Base-by-base conservation (phyloP, 2,329 filamentous ascomycete species). In the Sporothrix phasma region DNA sequence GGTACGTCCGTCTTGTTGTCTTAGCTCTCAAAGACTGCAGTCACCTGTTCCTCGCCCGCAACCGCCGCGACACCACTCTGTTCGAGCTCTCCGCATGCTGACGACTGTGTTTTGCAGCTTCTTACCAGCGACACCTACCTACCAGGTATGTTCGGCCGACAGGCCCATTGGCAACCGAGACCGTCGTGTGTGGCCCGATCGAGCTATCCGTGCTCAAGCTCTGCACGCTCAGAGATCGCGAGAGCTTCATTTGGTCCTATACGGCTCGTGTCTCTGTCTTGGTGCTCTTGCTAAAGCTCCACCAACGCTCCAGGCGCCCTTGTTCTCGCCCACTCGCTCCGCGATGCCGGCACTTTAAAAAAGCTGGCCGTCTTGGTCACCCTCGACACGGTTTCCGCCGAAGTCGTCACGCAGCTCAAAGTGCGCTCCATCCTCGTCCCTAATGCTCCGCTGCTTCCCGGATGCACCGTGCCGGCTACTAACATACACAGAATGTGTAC, bases 101-200 rank as follows among this genome's bases (percentile, higher is more conserved):
- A 66, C 63, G 17, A 43, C 41, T 5, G 7, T 10, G 47, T 58
- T 5, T n/a, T 58, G 72, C 76, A 97, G 93, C 89, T 99, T 75
- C 85, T 97, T 64, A 81, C 96, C 78, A 96, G 85, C 78, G 92
- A 99, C 78, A 84, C 84, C 67, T 99, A 99, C 76, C 84, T 99
- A 60, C 93, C 94, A 74, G 92, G 92, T 95, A 80, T 72, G 77
- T 11, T n/a, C 24, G 15, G 19, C 7, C 17, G 34, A 43, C n/a
- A n/a, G 17, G n/a, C 51, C 31, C 37, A 54, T 54, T 53, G 31
- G 31, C 31, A 39, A 58, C 39, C 39, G 31, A 29, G 10, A 24
- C 24, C 8, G 5, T n/a, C 11, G 29, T 37, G 51, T n/a, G 31
- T 24, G 31, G 22, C 37, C 54, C 7, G 37, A 26, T 15, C 4